Evolutionary conservation across 2,329 filamentous ascomycete species (phyloP).

Genomic region (Fusarium sp.): DNA sequence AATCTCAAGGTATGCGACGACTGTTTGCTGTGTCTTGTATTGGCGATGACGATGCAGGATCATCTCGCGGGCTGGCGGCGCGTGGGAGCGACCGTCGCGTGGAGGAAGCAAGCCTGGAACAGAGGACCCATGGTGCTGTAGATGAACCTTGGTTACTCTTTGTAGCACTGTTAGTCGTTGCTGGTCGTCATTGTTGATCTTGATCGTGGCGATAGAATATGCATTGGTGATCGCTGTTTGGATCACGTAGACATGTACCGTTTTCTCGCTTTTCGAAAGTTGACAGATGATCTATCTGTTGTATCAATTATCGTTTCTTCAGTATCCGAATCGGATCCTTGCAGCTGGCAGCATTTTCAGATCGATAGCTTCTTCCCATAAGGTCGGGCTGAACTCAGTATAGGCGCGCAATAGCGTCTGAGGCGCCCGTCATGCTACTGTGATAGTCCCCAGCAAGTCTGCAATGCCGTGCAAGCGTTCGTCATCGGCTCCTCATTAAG

Average conservation of each 20-base stretch:
- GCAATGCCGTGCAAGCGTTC: conserved; percentile 23
- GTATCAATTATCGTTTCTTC: conserved; percentile 14
- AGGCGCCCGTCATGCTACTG: conserved; percentile 16
- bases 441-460: conserved; percentile 4
- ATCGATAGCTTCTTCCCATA: conserved; percentile 17
- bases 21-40: conserved; percentile 40
- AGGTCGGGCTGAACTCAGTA: conserved; percentile 2
- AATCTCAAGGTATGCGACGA: conserved; percentile 20
- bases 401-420: conserved; percentile 17
- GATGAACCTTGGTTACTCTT: neutral
- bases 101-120: neutral
- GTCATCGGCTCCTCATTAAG: conserved; percentile 29
- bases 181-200: conserved; percentile 11
- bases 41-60: conserved; percentile 22
- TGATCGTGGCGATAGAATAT: conserved; percentile 14
- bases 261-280: conserved; percentile 2
- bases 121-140: neutral
- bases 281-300: conserved; percentile 1
- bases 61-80: conserved; percentile 6
- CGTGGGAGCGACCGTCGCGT: conserved; percentile 14
- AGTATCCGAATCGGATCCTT: conserved; percentile 29
- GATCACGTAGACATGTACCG: neutral
- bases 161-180: neutral
- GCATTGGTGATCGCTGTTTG: conserved; percentile 6
- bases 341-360: conserved; percentile 18